Evolutionary conservation across 805 yeast species (phyloP).

Genomic region (Kazachstania martiniae): DNA sequence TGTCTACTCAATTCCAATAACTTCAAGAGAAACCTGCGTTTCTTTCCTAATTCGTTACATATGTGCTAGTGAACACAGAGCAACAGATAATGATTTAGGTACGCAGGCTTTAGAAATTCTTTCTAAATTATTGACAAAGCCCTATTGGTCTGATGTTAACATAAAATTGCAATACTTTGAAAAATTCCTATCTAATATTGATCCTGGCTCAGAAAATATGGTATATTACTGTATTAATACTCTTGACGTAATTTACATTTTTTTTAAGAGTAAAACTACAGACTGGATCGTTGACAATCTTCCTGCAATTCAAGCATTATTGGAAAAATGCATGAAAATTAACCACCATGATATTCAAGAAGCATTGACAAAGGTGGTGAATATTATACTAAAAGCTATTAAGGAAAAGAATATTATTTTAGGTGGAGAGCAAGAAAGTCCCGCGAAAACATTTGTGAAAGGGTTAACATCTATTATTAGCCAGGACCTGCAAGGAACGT

Average conservation of each 20-base stretch:
- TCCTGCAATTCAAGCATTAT: constrained; percentile 53
- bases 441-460: constrained; percentile 49
- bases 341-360: constrained; percentile 84
- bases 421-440: constrained; percentile 49
- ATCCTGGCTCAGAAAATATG: constrained; percentile 55
- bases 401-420: constrained; percentile 34
- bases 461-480: constrained; percentile 58
- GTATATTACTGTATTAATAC: constrained; percentile 83
- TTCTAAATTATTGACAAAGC: constrained; percentile 58
- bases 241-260: constrained; percentile 75
- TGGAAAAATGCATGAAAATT: constrained; percentile 73
- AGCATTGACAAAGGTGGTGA: constrained; percentile 63
- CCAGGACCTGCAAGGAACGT: constrained; percentile 63
- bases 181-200: constrained; percentile 70
- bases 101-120: constrained; percentile 71
- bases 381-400: constrained; percentile 59
- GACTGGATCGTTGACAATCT: constrained; percentile 74
- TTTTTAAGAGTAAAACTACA: constrained; percentile 63
- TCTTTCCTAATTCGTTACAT: constrained; percentile 81
- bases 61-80: constrained; percentile 76
- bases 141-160: constrained; percentile 80
- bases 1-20: constrained; percentile 38
- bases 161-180: constrained; percentile 83
- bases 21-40: constrained; percentile 80
- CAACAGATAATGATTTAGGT: constrained; percentile 74